phyloP scores from a whole-genome alignment of 2,329 filamentous ascomycete species.

The Pseudonectria foliicola region DNA sequence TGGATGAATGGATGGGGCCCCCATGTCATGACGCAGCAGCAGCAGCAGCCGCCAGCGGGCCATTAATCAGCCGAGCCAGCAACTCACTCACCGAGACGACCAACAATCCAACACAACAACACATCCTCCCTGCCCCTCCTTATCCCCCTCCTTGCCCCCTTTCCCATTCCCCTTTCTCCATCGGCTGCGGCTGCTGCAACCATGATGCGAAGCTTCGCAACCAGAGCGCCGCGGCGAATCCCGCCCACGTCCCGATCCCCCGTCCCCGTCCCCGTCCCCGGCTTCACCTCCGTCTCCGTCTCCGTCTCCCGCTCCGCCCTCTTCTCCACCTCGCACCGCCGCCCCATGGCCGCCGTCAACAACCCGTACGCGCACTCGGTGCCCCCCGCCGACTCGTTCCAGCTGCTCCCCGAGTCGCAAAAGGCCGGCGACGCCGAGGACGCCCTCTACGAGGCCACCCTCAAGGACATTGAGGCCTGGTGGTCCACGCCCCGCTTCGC shows the following conservation, averaged over 20 bases:
- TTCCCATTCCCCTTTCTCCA: not conserved
- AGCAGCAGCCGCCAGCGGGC: constrained; percentile 3
- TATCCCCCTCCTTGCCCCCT: too few relatives aligned
- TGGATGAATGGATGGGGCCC: too few relatives aligned
- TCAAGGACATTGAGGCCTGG: constrained; percentile 82
- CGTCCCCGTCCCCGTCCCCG: constrained; percentile 13
- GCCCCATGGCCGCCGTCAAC: constrained; percentile 20
- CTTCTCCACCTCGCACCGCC: constrained; percentile 20
- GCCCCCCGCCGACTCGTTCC: constrained; percentile 67
- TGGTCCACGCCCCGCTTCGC: constrained; percentile 80
- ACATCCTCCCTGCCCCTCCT: too few relatives aligned
- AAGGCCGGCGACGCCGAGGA: constrained; percentile 81
- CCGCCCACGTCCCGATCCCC: constrained; percentile 12
- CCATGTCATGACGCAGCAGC: too few relatives aligned
- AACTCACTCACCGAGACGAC: too few relatives aligned
- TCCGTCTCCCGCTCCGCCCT: constrained; percentile 23
- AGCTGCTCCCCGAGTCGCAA: constrained; percentile 68
- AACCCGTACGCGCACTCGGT: constrained; percentile 24
- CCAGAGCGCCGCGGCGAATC: constrained; percentile 24
- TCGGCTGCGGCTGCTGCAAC: constrained; percentile 1
- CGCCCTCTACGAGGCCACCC: constrained; percentile 72
- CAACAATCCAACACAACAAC: too few relatives aligned
- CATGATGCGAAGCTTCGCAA: constrained; percentile 29
- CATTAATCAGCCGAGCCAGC: too few relatives aligned
- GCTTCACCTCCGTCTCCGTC: constrained; percentile 8